phyloP scores from a whole-genome alignment of 2,329 filamentous ascomycete species.

The Diplodia corticola region DNA sequence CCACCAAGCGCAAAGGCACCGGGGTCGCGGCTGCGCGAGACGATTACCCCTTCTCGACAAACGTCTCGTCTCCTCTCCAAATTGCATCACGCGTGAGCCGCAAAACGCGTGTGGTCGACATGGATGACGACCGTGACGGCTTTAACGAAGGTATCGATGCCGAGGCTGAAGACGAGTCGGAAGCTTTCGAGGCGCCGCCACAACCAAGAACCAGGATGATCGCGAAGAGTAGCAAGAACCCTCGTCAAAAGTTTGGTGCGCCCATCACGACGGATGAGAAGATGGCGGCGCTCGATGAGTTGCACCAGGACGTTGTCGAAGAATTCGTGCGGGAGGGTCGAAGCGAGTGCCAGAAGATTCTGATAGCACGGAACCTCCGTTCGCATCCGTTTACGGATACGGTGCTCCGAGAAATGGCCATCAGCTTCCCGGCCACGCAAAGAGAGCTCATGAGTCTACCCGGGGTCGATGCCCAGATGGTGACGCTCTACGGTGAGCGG shows the following conservation, averaged over 20 bases:
- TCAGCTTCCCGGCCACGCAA: constrained; percentile 63
- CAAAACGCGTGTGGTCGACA: constrained; percentile 27
- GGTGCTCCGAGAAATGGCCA: constrained; percentile 71
- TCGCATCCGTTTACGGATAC: constrained; percentile 66
- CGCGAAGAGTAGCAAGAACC: neutral
- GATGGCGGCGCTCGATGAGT: constrained; percentile 55
- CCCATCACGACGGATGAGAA: constrained; percentile 61
- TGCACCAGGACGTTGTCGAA: constrained; percentile 64
- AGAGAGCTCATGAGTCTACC: constrained; percentile 65
- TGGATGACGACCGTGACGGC: constrained; percentile 28
- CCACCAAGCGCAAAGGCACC: constrained; percentile 29
- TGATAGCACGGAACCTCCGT: constrained; percentile 59
- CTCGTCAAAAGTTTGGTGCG: constrained; percentile 48
- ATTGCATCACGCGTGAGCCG: constrained; percentile 42
- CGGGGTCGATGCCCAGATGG: constrained; percentile 63
- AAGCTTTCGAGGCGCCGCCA: constrained; percentile 50
- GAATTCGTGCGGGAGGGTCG: constrained; percentile 66
- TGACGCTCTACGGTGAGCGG: constrained; percentile 60
- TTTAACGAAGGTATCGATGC: constrained; percentile 43
- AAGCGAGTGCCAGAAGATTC: constrained; percentile 60
- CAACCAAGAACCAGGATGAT: constrained; percentile 24
- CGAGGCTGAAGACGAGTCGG: constrained; percentile 39
- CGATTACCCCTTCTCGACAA: constrained; percentile 62
- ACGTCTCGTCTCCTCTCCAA: constrained; percentile 65
- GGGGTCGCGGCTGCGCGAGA: constrained; percentile 40